These are phyloP conservation scores for Nannizziopsis barbatae DNA, from an alignment of 2,329 filamentous ascomycete genomes.

Conservation along the genomic window DNA sequence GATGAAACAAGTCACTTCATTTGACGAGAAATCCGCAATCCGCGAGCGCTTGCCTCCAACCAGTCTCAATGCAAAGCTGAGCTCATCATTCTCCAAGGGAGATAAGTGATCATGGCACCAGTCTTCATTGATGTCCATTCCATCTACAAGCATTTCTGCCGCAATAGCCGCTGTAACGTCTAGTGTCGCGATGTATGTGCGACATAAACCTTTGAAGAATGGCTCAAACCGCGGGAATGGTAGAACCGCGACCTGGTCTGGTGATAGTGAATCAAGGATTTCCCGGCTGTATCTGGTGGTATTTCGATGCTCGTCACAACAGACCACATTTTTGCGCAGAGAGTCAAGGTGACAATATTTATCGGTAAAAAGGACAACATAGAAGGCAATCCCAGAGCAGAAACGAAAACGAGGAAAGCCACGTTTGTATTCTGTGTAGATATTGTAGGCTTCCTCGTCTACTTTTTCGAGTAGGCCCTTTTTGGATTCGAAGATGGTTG, in stretches of 20 bases:
- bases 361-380: slow-evolving; percentile 16
- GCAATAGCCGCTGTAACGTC: slow-evolving; percentile 21
- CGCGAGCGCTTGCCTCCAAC: slow-evolving; percentile 16
- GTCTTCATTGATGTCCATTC: slow-evolving; percentile 19
- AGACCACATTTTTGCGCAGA: slow-evolving; percentile 11
- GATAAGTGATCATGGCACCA: slow-evolving; percentile 16
- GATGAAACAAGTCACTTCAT: slow-evolving; percentile 20
- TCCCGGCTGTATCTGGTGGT: slow-evolving; percentile 59
- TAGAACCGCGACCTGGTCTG: slow-evolving; percentile 20
- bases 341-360: slow-evolving; percentile 15
- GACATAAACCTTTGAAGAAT: slow-evolving; percentile 16
- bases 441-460: slow-evolving; percentile 14
- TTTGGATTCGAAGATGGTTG: slow-evolving; percentile 30
- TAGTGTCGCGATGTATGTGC: slow-evolving; percentile 15
- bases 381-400: slow-evolving; percentile 8
- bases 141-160: slow-evolving; percentile 22
- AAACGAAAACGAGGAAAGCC: slow-evolving; percentile 16
- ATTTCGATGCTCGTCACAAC: slow-evolving; percentile 43
- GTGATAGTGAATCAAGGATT: slow-evolving; percentile 59
- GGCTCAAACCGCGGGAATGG: slow-evolving; percentile 18
- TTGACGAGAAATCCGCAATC: slow-evolving; percentile 20
- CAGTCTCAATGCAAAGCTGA: slow-evolving; percentile 13
- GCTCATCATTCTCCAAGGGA: slow-evolving; percentile 6
- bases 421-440: slow-evolving; percentile 21
- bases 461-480: slow-evolving; percentile 27